These are phyloP conservation scores for Amphirosellinia nigrospora DNA, from an alignment of 495 filamentous ascomycete species.

Conservation along the genomic window DNA sequence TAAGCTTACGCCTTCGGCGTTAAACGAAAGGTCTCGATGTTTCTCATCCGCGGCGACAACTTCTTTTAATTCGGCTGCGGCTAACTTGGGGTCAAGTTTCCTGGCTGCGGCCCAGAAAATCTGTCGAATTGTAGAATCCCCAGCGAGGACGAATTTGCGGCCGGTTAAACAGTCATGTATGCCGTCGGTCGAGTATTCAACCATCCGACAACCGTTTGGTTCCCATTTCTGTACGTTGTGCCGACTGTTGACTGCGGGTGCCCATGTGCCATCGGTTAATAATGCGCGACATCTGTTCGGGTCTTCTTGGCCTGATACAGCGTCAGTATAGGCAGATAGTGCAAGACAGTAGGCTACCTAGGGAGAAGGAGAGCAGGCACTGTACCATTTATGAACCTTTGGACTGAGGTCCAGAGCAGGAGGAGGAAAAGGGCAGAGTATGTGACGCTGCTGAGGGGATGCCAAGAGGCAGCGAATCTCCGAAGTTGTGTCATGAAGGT, in stretches of 20 bases:
- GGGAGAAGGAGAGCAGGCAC: background rate
- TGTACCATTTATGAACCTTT: constrained; percentile 26
- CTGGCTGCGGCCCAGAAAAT: constrained; percentile 64
- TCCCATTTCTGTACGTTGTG: constrained; percentile 55
- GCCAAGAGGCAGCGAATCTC: constrained; percentile 32
- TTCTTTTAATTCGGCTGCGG: constrained; percentile 38
- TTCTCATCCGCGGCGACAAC: constrained; percentile 38
- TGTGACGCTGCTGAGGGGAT: constrained; percentile 29
- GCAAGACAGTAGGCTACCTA: background rate
- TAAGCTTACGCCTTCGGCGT: constrained; percentile 47
- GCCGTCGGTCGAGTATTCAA: constrained; percentile 55
- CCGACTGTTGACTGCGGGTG: constrained; percentile 25
- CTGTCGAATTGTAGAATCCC: constrained; percentile 64
- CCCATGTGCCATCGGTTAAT: constrained; percentile 60
- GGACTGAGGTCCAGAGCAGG: constrained; percentile 22
- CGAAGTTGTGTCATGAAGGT: constrained; percentile 30
- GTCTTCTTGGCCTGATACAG: constrained; percentile 42
- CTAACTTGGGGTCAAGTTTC: constrained; percentile 51
- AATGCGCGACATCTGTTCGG: constrained; percentile 62
- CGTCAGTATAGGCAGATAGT: constrained; percentile 24
- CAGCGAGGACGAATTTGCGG: constrained; percentile 60
- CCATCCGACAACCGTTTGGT: constrained; percentile 64
- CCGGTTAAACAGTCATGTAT: constrained; percentile 52
- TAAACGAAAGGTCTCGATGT: constrained; percentile 53
- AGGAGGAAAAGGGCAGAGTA: constrained; percentile 26